phyloP scores from a whole-genome alignment of 192 early-diverging fungal genomes.

The Linnemannia elongata region DNA sequence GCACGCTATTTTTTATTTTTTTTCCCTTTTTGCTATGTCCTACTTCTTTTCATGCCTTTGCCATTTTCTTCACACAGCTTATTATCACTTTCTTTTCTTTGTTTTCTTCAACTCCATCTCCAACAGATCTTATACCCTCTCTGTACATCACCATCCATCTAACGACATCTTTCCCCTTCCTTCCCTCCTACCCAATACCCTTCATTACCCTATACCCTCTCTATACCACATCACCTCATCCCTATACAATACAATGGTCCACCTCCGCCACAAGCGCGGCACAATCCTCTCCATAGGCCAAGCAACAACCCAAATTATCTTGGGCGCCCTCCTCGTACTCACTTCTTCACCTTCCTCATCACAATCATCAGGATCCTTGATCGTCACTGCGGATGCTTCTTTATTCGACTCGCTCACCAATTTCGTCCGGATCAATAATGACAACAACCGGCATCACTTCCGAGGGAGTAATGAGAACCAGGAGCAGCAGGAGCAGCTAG shows the following conservation, averaged over 20 bases:
- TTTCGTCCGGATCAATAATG: constrained; percentile 7
- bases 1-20: too few relatives aligned
- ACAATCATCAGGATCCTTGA: not conserved
- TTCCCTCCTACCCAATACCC: too few relatives aligned
- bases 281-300: constrained; percentile 16
- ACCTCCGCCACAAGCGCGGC: not conserved
- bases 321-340: constrained; percentile 22
- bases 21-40: too few relatives aligned
- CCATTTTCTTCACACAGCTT: not conserved
- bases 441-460: not conserved
- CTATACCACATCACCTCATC: not conserved
- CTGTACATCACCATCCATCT: too few relatives aligned
- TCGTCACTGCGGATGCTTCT: constrained; percentile 21
- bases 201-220: not conserved
- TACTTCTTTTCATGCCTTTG: not conserved
- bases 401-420: constrained; percentile 27
- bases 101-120: not conserved
- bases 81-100: not conserved
- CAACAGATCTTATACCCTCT: too few relatives aligned
- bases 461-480: not conserved
- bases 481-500: not conserved
- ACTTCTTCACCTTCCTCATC: constrained; percentile 12
- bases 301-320: constrained; percentile 21
- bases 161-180: not conserved
- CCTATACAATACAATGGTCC: not conserved